Evolutionary conservation across 2,329 filamentous ascomycete species (phyloP), one percentile per base, ranked within the genome.

Genomic region (Nakataea oryzae): DNA sequence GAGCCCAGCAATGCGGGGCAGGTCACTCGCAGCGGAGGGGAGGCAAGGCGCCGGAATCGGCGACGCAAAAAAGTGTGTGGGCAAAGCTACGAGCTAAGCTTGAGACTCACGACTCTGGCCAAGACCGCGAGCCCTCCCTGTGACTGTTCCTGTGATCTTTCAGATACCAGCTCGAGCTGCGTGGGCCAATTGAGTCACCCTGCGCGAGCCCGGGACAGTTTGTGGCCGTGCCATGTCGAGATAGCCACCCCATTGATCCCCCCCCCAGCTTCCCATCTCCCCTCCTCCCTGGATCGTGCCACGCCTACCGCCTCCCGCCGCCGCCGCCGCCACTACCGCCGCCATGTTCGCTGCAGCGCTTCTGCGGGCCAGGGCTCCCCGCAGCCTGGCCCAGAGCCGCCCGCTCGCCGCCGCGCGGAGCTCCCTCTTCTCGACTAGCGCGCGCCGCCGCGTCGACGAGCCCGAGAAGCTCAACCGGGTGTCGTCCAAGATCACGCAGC

Each of bases 401-500:
- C 56, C 34, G 27, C 55, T 63, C 59, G 62, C 59, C 61, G 62
- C 63, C 32, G 62, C 47, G 57, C 65, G 64, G 61, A 66, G 61
- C 55, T 83, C 81, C 63, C 82, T 78, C 64, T 73, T 85, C 61
- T 82, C 79, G 54, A 74, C 77, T 57, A 82, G 83, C 24, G 69
- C 80, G 32, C 72, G 79, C 67, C 75, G 78, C 65, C 77, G 67
- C 66, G 67, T 75, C 67, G 78, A 85, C 64, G 77, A 82, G 57
- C 12, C 58, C 21, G 75, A 74, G 61, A 73, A 81, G 69, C 84
- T 96, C 74, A 99, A 99, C 82, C 91, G 86, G 74, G 81, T 93
- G 73, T 97, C 93, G 64, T 80, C 86, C 65, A 75, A 81, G 73
- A 93, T 99, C 79, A 99, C 95, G 29, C 93, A 97, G 78, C 93